These are phyloP conservation scores for Raffaelea deltoideospora DNA, from an alignment of 2,329 filamentous ascomycete species.

Conservation along the genomic window DNA sequence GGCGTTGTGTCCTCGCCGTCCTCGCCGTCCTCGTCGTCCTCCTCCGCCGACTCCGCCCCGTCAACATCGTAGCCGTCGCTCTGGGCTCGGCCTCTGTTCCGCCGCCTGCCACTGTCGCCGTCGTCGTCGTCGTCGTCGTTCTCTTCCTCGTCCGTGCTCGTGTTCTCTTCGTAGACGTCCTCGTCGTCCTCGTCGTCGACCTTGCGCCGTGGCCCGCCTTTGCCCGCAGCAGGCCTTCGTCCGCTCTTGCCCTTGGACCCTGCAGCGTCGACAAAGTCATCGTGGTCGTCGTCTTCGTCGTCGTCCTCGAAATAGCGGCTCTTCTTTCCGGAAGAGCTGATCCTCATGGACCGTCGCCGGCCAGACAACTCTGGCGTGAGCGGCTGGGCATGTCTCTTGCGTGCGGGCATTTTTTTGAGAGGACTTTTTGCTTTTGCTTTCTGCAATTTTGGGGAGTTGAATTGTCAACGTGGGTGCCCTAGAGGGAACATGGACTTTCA, in stretches of 20 bases:
- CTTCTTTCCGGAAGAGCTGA: conserved; percentile 26
- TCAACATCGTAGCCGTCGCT: background rate
- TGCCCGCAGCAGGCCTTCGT: background rate
- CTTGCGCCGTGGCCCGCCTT: conserved; percentile 2
- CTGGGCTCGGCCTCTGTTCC: no score
- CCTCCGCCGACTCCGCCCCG: no score
- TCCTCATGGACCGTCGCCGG: conserved; percentile 32
- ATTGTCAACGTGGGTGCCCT: no score
- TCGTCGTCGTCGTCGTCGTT: conserved; percentile 15
- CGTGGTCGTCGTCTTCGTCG: conserved; percentile 11
- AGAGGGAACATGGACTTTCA: no score
- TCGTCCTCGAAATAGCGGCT: conserved; percentile 35
- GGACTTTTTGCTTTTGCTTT: no score
- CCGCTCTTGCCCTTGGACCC: conserved; percentile 8
- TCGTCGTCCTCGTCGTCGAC: conserved; percentile 13
- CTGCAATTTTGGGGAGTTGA: no score
- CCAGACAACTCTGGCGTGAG: conserved; percentile 12
- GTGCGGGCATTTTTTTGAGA: conserved; percentile 25
- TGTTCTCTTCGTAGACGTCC: conserved; percentile 15
- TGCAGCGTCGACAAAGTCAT: background rate
- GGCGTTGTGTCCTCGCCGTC: conserved; percentile 19
- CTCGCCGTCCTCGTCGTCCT: conserved; percentile 21
- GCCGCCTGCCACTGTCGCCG: conserved; percentile 14
- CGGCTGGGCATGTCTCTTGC: conserved; percentile 21
- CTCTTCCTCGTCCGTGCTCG: conserved; percentile 11